These are phyloP conservation scores for Citeromyces matritensis DNA, from an alignment of 805 yeast genomes.

Conservation along the genomic window DNA sequence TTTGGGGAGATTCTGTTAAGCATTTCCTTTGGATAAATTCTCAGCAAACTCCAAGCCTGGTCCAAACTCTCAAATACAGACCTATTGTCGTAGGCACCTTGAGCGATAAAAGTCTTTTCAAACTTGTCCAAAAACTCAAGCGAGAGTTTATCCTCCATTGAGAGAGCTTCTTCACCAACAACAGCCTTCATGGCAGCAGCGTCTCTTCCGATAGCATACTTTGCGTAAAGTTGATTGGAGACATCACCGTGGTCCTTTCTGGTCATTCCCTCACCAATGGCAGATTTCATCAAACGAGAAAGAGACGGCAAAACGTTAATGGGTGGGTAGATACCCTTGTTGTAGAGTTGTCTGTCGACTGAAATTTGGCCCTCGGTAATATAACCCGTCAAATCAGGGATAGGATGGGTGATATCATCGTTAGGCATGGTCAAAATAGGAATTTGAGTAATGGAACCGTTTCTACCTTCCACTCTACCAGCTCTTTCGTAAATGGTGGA, in stretches of 20 bases:
- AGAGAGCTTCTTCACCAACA: slow-evolving; percentile 98
- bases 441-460: slow-evolving; percentile 97
- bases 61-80: slow-evolving; percentile 89
- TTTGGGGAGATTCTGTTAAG: slow-evolving; percentile 97
- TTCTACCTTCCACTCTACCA: slow-evolving; percentile 99
- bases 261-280: slow-evolving; percentile 99
- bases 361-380: slow-evolving; percentile 98
- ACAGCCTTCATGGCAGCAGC: slow-evolving; percentile 99
- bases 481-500: slow-evolving; percentile 99
- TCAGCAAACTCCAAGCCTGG: slow-evolving; percentile 94
- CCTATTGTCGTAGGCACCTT: slow-evolving; percentile 96
- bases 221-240: slow-evolving; percentile 96
- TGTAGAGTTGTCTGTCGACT: slow-evolving; percentile 89
- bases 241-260: slow-evolving; percentile 99
- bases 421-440: slow-evolving; percentile 99
- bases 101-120: slow-evolving; percentile 88
- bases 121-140: slow-evolving; percentile 96
- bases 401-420: slow-evolving; percentile 99
- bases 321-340: slow-evolving; percentile 98
- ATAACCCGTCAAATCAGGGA: slow-evolving; percentile 99
- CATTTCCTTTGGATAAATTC: slow-evolving; percentile 98
- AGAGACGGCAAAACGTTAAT: slow-evolving; percentile 95
- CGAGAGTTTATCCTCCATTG: slow-evolving; percentile 94
- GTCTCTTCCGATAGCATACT: slow-evolving; percentile 98
- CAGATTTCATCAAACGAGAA: slow-evolving; percentile 97